A percentile compares a stretch with the other conserved stretches of the same genome.
Evolutionary conservation across 495 filamentous ascomycete species (phyloP).

Genomic region (Penicillium egyptiacum): DNA sequence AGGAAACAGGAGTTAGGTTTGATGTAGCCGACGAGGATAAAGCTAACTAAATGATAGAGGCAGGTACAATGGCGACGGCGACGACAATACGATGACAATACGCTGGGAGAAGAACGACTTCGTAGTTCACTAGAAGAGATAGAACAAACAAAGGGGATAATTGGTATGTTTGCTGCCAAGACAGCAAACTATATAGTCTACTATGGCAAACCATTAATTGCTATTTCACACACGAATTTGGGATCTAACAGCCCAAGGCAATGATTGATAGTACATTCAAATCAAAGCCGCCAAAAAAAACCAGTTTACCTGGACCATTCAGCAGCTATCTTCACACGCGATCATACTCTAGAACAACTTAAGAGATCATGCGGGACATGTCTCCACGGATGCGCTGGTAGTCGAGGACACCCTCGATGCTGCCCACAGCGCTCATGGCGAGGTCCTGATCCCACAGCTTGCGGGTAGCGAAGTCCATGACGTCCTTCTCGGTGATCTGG

Average conservation of each 20-base stretch:
- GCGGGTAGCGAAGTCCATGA: constrained; percentile 87
- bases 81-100: too few species aligned
- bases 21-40: not conserved
- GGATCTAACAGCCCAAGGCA: constrained; percentile 36
- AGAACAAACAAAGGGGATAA: constrained; percentile 30
- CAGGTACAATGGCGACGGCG: not conserved
- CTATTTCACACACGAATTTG: constrained; percentile 40
- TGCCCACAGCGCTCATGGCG: constrained; percentile 87
- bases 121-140: not conserved
- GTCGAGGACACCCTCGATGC: constrained; percentile 87
- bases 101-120: not conserved
- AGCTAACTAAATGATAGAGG: not conserved
- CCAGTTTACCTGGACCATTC: constrained; percentile 9
- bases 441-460: constrained; percentile 98
- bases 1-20: not conserved
- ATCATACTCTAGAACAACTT: constrained; percentile 22
- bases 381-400: constrained; percentile 86
- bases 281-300: constrained; percentile 21
- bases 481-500: constrained; percentile 89
- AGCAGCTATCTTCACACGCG: constrained; percentile 28
- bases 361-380: constrained; percentile 78
- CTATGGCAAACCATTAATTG: constrained; percentile 40
- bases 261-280: constrained; percentile 43
- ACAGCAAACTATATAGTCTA: constrained; percentile 37
- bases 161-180: constrained; percentile 23